Evolutionary conservation across 768 basidiomycete species (phyloP).

Genomic region (Albatrellus ellisii): DNA sequence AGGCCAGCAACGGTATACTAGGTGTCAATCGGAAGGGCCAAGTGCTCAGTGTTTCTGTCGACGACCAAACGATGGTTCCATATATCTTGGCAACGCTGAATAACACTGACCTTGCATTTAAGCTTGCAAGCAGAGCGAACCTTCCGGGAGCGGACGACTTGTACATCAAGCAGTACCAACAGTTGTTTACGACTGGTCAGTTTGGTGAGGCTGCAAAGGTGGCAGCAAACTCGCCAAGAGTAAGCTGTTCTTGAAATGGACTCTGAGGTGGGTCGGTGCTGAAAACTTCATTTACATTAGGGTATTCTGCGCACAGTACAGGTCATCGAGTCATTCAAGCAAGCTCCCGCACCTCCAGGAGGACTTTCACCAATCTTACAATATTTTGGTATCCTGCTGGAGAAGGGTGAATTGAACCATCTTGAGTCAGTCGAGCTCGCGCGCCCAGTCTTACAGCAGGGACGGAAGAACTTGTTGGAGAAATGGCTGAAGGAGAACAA

Average conservation of each 20-base stretch:
- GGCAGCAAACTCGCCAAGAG: slow-evolving; percentile 92
- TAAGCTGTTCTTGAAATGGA: no score
- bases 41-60: slow-evolving; percentile 91
- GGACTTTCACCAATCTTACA: slow-evolving; percentile 92
- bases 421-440: slow-evolving; percentile 92
- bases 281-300: no score
- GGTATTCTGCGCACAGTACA: slow-evolving; percentile 90
- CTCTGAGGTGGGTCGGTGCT: no score
- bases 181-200: slow-evolving; percentile 80
- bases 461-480: slow-evolving; percentile 91
- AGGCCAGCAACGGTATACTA: slow-evolving; percentile 88
- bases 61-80: slow-evolving; percentile 91
- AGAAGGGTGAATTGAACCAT: slow-evolving; percentile 97
- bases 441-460: slow-evolving; percentile 89
- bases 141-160: slow-evolving; percentile 96
- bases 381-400: slow-evolving; percentile 96
- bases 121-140: slow-evolving; percentile 90
- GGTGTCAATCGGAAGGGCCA: slow-evolving; percentile 99
- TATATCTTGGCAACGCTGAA: slow-evolving; percentile 90
- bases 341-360: slow-evolving; percentile 81
- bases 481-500: slow-evolving; percentile 99
- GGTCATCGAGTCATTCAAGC: slow-evolving; percentile 97
- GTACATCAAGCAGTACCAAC: slow-evolving; percentile 88
- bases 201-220: slow-evolving; percentile 93
- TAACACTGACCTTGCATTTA: slow-evolving; percentile 96